A percentile compares a stretch with the other conserved stretches of the same genome.
These are phyloP conservation scores for Cytospora mali DNA, from an alignment of 2,329 filamentous ascomycete genomes.

Conservation along the genomic window DNA sequence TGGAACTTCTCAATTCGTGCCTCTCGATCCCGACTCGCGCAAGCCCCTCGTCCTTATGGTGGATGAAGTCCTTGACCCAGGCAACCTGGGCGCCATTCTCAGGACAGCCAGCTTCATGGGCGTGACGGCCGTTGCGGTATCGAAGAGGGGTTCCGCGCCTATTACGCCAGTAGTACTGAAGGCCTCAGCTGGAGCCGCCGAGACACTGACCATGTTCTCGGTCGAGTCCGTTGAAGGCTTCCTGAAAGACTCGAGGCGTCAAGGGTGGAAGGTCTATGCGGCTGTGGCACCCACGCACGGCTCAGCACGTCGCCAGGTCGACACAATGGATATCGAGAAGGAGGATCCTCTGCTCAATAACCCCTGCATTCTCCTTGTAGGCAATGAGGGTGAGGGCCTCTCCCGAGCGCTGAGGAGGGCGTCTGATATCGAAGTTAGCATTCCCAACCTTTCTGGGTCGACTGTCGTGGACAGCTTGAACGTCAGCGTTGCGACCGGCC, in stretches of 20 bases:
- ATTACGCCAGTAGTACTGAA: constrained; percentile 81
- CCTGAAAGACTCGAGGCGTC: constrained; percentile 64
- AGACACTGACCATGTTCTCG: constrained; percentile 74
- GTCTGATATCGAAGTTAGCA: constrained; percentile 67
- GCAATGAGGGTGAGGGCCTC: constrained; percentile 78
- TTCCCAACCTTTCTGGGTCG: constrained; percentile 57
- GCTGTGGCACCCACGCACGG: constrained; percentile 58
- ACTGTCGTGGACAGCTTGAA: constrained; percentile 84
- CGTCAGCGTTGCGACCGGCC: constrained; percentile 82
- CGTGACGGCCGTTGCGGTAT: constrained; percentile 78
- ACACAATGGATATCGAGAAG: constrained; percentile 52
- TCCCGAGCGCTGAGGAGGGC: constrained; percentile 63
- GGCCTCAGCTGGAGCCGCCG: constrained; percentile 83
- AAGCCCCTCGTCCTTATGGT: constrained; percentile 74
- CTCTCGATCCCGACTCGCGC: constrained; percentile 44
- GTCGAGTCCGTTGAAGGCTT: constrained; percentile 71
- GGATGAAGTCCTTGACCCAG: constrained; percentile 79
- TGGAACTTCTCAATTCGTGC: constrained; percentile 60
- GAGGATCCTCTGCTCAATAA: constrained; percentile 56
- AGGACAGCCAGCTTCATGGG: constrained; percentile 91
- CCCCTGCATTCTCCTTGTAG: constrained; percentile 80
- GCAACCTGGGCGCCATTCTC: constrained; percentile 87
- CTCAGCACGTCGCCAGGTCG: constrained; percentile 46
- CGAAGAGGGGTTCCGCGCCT: constrained; percentile 71
- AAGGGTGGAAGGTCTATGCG: constrained; percentile 84